These are phyloP conservation scores for Ceratobasidium sp. DNA, from an alignment of 1,284 basidiomycete species.

Conservation along the genomic window DNA sequence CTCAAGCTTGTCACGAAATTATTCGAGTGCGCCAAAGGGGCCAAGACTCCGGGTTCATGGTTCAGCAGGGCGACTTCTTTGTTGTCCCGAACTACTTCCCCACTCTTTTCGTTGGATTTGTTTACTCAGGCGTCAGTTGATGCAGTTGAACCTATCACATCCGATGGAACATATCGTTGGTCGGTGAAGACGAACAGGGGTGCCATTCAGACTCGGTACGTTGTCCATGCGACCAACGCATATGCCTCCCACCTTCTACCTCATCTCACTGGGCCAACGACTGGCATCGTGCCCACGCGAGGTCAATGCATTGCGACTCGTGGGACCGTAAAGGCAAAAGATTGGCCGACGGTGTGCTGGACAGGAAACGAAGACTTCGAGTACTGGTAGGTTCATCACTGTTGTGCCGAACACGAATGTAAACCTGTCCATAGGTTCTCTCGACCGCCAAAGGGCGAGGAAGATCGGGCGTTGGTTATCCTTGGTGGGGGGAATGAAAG, in stretches of 20 bases:
- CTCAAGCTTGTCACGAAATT: constrained; percentile 79
- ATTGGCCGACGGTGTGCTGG: constrained; percentile 57
- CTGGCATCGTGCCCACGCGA: constrained; percentile 76
- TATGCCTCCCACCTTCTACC: constrained; percentile 80
- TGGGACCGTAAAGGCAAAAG: constrained; percentile 59
- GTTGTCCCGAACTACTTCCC: constrained; percentile 16
- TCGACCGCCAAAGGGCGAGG: constrained; percentile 47
- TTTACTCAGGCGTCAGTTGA: constrained; percentile 80
- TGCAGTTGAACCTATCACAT: constrained; percentile 56
- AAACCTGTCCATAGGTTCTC: constrained; percentile 36
- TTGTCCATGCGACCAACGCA: constrained; percentile 86
- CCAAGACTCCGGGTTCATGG: constrained; percentile 40
- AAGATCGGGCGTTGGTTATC: constrained; percentile 71
- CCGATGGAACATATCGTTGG: constrained; percentile 60
- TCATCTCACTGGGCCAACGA: constrained; percentile 63
- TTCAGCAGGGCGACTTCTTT: constrained; percentile 12
- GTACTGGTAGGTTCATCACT: constrained; percentile 69
- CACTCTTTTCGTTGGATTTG: constrained; percentile 63
- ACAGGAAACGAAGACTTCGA: constrained; percentile 67
- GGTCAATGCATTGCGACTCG: constrained; percentile 78
- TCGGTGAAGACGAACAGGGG: constrained; percentile 72
- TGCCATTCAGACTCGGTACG: constrained; percentile 65
- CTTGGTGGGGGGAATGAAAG: constrained; percentile 78
- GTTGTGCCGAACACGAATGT: neutral
- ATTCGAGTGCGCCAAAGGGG: constrained; percentile 55